Conservation (phyloP, 2,329 filamentous ascomycete species). For the Stagonosporopsis tanaceti region DNA sequence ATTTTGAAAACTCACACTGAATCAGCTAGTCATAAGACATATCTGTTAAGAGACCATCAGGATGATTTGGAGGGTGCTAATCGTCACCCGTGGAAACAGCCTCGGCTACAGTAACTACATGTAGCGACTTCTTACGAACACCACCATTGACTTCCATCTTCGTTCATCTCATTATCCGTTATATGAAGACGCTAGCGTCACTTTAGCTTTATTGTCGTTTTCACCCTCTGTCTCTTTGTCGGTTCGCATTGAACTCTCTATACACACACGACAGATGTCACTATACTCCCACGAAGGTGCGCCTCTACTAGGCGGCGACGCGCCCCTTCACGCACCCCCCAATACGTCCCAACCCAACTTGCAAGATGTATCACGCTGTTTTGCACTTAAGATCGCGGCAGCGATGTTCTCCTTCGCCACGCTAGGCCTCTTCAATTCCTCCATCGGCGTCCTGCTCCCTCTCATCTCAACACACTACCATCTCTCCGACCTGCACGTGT, state of each 20-base stretch:
- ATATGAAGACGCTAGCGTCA: neutral
- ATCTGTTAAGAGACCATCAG: no score
- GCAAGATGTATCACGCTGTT: neutral
- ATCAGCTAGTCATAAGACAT: no score
- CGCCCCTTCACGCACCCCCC: neutral
- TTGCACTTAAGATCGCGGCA: slow-evolving; percentile 54
- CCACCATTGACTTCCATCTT: slow-evolving; percentile 1
- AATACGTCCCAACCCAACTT: neutral
- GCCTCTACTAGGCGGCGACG: slow-evolving; percentile 6
- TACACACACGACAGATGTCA: neutral
- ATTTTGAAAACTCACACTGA: neutral
- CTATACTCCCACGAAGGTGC: slow-evolving; percentile 1
- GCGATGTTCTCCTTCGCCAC: slow-evolving; percentile 67
- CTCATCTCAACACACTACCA: slow-evolving; percentile 52
- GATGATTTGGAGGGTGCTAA: no score
- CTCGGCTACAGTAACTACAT: slow-evolving; percentile 21
- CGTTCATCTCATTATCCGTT: neutral
- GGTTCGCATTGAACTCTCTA: neutral
- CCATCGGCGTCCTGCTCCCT: slow-evolving; percentile 47
- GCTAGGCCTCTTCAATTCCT: slow-evolving; percentile 55
- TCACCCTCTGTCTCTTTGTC: neutral
- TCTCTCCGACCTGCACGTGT: slow-evolving; percentile 55
- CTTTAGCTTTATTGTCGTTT: neutral
- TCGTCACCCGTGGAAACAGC: neutral
- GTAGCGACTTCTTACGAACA: slow-evolving; percentile 19